Conservation (phyloP, 371 early-diverging fungal genomes). For the Lichtheimia corymbifera region DNA sequence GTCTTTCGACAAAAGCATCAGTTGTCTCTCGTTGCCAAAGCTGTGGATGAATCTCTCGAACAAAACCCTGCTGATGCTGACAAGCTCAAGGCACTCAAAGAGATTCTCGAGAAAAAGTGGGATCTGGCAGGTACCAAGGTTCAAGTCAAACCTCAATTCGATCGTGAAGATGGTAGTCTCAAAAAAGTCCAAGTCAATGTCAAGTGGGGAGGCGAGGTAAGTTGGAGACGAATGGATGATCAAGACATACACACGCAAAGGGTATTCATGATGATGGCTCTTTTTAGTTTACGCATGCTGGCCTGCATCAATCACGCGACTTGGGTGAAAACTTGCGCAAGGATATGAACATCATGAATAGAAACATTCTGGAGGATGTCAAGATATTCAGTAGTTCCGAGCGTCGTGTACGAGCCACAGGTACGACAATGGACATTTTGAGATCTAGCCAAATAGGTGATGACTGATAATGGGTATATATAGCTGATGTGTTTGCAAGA, state of each 20-base stretch:
- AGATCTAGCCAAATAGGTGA: not conserved
- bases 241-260: not conserved
- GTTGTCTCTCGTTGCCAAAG: slow-evolving; percentile 65
- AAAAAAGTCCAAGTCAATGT: slow-evolving; percentile 87
- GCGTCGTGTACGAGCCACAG: slow-evolving; percentile 86
- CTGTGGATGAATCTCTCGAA: slow-evolving; percentile 63
- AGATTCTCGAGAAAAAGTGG: slow-evolving; percentile 80
- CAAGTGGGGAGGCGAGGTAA: slow-evolving; percentile 95
- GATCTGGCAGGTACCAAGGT: slow-evolving; percentile 90
- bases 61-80: slow-evolving; percentile 55
- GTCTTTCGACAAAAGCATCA: slow-evolving; percentile 79
- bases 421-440: slow-evolving; percentile 12
- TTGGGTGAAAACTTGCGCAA: slow-evolving; percentile 92
- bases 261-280: not conserved
- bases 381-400: slow-evolving; percentile 87
- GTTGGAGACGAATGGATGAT: not conserved
- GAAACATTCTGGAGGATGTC: slow-evolving; percentile 83
- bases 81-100: slow-evolving; percentile 65
- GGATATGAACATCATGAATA: slow-evolving; percentile 88
- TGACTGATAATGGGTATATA: not conserved
- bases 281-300: slow-evolving; percentile 90
- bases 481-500: slow-evolving; percentile 77
- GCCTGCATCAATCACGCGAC: slow-evolving; percentile 88
- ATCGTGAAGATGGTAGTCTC: slow-evolving; percentile 59
- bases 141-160: slow-evolving; percentile 83